Base-by-base conservation (phyloP, 2,329 filamentous ascomycete species). In the Talaromyces sp. region DNA sequence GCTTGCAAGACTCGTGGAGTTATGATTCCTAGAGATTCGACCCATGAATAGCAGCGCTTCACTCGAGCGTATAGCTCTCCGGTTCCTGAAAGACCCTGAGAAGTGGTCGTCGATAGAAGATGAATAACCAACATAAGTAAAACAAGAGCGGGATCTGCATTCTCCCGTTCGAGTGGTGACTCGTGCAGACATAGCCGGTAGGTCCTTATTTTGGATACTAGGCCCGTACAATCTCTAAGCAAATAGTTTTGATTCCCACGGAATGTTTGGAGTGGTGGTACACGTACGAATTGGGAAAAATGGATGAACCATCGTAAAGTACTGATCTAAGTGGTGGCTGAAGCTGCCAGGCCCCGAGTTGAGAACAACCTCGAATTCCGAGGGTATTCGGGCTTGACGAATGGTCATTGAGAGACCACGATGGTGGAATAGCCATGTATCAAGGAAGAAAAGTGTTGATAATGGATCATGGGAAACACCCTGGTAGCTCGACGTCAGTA, bases 401-500 rank as follows among this genome's bases (percentile, higher is more conserved):
- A 9, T 27, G 5, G 22, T 16, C 22, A 50, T 41, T 10, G 54
- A 58, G 33, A 58, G 24, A 58, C 54, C 54, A 41, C 54, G 54
- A 41, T 41, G 24, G 54, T n/a, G 54, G 54, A 58, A 58, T 35
- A 58, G 35, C 54, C 54, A 58, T 58, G 54, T 58, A 24, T 58
- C 54, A 39, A 58, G 54, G 54, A 58, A 58, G 35, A 58, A 58
- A 19, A 58, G 54, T 41, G 54, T 22, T 58, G 54, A 41, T 39
- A 58, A 58, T 58, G 54, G 33, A 27, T 41, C 33, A 27, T 39
- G 54, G 11, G 54, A 58, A 33, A n/a, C 39, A 14, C 54, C 24
- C 54, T 58, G 54, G 31, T 37, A 58, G 54, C n/a, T 58, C 19
- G 35, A n/a, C 27, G 41, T 37, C n/a, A 39, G 47, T 24, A 50